These are phyloP conservation scores for Datisca glomerata DNA, from an alignment of 306 rosid genomes.

Conservation along the genomic window DNA sequence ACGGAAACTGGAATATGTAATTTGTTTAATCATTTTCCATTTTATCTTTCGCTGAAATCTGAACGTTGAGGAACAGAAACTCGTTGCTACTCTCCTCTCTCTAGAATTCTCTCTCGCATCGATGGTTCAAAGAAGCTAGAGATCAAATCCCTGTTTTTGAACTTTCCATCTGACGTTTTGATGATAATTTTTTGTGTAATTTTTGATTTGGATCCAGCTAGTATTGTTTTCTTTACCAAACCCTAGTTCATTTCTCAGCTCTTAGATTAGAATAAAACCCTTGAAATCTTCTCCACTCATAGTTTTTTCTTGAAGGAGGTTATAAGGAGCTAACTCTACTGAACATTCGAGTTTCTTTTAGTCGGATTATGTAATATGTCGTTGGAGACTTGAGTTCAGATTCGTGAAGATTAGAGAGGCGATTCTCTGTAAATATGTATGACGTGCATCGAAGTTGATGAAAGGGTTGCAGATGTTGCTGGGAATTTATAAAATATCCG, in stretches of 20 bases:
- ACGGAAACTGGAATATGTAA: too few species aligned
- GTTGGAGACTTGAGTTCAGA: constrained; percentile 9
- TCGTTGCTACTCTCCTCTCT: constrained; percentile 5
- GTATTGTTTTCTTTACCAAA: constrained; percentile 11
- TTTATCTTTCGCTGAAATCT: constrained; percentile 2
- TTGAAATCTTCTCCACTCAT: constrained; percentile 6
- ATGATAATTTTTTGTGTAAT: background rate
- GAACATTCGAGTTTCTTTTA: too few species aligned
- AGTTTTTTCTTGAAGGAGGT: too few species aligned
- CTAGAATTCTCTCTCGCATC: constrained; percentile 22
- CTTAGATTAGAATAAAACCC: constrained; percentile 32
- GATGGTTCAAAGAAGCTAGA: constrained; percentile 15
- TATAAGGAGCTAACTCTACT: too few species aligned
- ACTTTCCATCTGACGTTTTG: background rate
- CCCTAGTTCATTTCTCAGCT: constrained; percentile 38
- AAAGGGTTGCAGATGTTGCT: constrained; percentile 3
- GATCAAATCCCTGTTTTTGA: constrained; percentile 10
- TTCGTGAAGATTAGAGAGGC: constrained; percentile 20
- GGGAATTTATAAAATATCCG: constrained; percentile 5
- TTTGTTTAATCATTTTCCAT: too few species aligned
- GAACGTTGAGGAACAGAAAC: constrained; percentile 12
- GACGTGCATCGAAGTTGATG: constrained; percentile 8
- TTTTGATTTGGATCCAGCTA: constrained; percentile 33
- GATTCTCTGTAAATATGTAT: constrained; percentile 18
- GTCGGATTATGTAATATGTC: too few species aligned